These are phyloP conservation scores for Penicillium antarcticum DNA, from an alignment of 495 filamentous ascomycete genomes.

Conservation along the genomic window DNA sequence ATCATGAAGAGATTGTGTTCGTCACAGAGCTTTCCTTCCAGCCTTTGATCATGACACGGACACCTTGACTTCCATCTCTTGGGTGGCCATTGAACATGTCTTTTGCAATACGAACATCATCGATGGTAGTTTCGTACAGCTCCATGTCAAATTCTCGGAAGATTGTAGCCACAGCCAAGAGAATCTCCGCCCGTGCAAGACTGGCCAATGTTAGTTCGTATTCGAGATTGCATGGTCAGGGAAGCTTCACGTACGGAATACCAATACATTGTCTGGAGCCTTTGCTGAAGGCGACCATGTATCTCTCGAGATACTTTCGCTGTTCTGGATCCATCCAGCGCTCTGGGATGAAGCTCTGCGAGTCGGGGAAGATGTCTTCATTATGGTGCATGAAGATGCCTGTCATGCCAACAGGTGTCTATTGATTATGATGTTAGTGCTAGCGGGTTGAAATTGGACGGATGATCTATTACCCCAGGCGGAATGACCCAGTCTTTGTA, in stretches of 20 bases:
- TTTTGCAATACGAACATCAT: slow-evolving; percentile 23
- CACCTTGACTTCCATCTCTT: slow-evolving; percentile 6
- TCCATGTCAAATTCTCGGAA: slow-evolving; percentile 30
- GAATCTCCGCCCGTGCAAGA: slow-evolving; percentile 35
- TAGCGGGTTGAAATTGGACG: not conserved
- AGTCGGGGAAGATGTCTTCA: slow-evolving; percentile 38
- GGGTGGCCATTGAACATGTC: slow-evolving; percentile 21
- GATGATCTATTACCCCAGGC: slow-evolving; percentile 23
- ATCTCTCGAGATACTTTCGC: slow-evolving; percentile 37
- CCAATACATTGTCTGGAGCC: slow-evolving; percentile 50
- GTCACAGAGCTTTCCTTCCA: not conserved
- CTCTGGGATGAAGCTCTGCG: slow-evolving; percentile 38
- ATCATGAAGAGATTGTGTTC: too few relatives aligned
- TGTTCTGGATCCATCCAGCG: slow-evolving; percentile 35
- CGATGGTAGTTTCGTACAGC: slow-evolving; percentile 33
- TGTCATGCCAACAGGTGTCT: slow-evolving; percentile 44
- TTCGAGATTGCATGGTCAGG: not conserved
- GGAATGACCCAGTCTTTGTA: slow-evolving; percentile 47
- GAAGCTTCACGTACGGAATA: slow-evolving; percentile 32
- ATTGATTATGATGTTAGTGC: not conserved
- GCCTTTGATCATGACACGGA: slow-evolving; percentile 7
- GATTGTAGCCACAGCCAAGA: slow-evolving; percentile 24
- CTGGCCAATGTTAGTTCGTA: slow-evolving; percentile 11
- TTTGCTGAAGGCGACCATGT: slow-evolving; percentile 46
- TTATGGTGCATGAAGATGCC: slow-evolving; percentile 37